Evolutionary conservation across 78 protist genomes (phyloP).

Genomic region (Dictyostelium citrinum): DNA sequence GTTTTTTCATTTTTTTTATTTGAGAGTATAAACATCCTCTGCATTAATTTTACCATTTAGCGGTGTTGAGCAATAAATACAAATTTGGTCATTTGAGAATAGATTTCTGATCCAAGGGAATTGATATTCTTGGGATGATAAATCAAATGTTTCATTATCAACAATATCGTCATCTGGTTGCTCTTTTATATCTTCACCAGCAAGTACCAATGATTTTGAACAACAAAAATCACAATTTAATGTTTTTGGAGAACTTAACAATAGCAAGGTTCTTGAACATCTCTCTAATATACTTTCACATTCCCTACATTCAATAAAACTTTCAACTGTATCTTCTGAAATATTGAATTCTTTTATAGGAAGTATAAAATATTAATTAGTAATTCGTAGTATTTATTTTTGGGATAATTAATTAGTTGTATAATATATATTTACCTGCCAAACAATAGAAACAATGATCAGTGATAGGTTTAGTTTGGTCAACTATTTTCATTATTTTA

Average conservation of each 20-base stretch:
- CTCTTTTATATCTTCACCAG: not conserved
- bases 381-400: not conserved
- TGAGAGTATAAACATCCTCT: not conserved
- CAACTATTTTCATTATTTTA: not conserved
- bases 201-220: not conserved
- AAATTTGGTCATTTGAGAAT: not conserved
- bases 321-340: not conserved
- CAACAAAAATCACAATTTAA: conserved; percentile 8
- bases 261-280: not conserved
- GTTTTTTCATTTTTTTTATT: no score
- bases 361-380: no score
- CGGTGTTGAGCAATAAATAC: not conserved
- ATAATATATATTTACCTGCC: not conserved
- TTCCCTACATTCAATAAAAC: not conserved
- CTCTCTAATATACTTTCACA: not conserved
- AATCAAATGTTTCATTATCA: not conserved
- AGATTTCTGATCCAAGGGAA: not conserved
- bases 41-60: not conserved
- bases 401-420: not conserved
- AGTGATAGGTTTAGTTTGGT: not conserved
- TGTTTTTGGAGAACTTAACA: not conserved
- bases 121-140: not conserved
- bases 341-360: not conserved
- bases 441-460: not conserved
- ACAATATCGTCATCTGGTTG: not conserved